Evolutionary conservation across 495 filamentous ascomycete genomes (phyloP).

Genomic region (Oidiodendron maius): DNA sequence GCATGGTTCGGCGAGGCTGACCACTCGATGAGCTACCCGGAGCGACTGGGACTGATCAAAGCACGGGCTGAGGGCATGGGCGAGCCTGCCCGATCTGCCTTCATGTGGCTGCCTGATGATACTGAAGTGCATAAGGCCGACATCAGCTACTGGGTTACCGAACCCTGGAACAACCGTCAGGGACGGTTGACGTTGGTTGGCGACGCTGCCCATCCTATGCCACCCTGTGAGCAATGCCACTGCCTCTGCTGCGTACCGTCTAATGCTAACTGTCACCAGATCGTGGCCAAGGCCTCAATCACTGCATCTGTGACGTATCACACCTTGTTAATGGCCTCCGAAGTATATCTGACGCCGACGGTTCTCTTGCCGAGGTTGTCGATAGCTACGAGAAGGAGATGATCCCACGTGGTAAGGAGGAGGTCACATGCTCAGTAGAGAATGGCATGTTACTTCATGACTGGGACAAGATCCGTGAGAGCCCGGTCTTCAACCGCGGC

Average conservation of each 20-base stretch:
- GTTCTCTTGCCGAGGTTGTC: constrained; percentile 6
- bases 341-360: constrained; percentile 1
- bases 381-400: constrained; percentile 9
- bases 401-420: constrained; percentile 7
- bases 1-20: constrained; percentile 10
- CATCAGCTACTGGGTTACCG: constrained; percentile 34
- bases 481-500: too few relatives aligned
- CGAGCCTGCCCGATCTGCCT: constrained; percentile 35
- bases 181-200: constrained; percentile 48
- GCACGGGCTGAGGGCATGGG: constrained; percentile 25
- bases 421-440: constrained; percentile 5
- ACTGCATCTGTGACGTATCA: constrained; percentile 39
- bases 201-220: constrained; percentile 61
- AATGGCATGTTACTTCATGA: too few relatives aligned
- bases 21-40: constrained; percentile 22
- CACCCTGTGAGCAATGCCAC: constrained; percentile 44
- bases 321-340: constrained; percentile 27
- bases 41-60: constrained; percentile 33
- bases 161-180: constrained; percentile 39
- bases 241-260: too few relatives aligned
- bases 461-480: too few relatives aligned
- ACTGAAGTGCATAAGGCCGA: constrained; percentile 31
- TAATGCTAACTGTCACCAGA: too few relatives aligned
- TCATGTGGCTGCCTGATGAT: constrained; percentile 37
- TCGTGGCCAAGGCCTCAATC: constrained; percentile 49